These are phyloP conservation scores for Avena eriantha DNA, from an alignment of 176 grass and related monocot species.

Conservation along the genomic window DNA sequence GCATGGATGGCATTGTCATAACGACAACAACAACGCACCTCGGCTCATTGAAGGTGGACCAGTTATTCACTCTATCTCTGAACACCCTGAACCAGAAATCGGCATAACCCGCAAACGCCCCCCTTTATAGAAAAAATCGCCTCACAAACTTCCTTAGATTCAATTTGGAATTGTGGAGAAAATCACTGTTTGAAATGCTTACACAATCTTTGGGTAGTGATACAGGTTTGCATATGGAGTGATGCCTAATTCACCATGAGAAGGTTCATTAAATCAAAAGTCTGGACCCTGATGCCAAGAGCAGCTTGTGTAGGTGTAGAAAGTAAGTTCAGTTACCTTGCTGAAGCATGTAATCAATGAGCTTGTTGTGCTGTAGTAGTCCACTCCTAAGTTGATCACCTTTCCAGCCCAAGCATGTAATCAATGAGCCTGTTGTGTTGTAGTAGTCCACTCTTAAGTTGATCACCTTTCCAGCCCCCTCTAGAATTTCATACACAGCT, in stretches of 20 bases:
- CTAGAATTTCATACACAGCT: conserved; percentile 43
- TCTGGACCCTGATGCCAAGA: background rate
- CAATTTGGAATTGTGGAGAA: background rate
- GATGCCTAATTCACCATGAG: background rate
- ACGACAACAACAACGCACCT: conserved; percentile 75
- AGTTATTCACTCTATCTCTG: conserved; percentile 85
- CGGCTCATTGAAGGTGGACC: background rate
- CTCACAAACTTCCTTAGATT: background rate
- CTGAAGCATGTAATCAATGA: conserved; percentile 56
- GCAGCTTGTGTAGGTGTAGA: background rate
- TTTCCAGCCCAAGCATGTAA: no score
- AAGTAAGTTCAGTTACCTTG: conserved; percentile 48
- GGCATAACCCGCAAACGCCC: conserved; percentile 71
- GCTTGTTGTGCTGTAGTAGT: no score
- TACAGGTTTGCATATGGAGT: no score
- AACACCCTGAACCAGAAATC: conserved; percentile 83
- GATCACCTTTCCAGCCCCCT: conserved; percentile 79
- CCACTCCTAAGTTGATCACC: no score
- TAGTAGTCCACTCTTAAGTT: no score
- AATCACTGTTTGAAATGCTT: background rate
- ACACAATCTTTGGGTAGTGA: no score
- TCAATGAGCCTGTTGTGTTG: conserved; percentile 83
- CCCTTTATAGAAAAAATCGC: conserved; percentile 38
- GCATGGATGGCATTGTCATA: conserved; percentile 76
- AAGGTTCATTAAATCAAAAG: background rate